A percentile compares a stretch with the other conserved stretches of the same genome.
phyloP scores from a whole-genome alignment of 345 rosid species.

The Melaleuca quinquenervia region DNA sequence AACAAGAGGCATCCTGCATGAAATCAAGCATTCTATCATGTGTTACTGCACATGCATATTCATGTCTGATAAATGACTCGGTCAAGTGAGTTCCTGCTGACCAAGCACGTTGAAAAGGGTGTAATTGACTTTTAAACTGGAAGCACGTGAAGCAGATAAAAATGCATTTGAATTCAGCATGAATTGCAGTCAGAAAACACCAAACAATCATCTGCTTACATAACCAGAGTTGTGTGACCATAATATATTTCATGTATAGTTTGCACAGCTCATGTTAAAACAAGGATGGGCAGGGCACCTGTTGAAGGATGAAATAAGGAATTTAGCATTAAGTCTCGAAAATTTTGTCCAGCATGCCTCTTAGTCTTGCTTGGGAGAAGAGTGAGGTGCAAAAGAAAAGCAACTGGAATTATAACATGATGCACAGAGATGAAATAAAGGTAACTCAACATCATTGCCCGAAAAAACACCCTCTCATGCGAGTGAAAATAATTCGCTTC shows the following conservation, averaged over 20 bases:
- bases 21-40: background rate
- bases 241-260: background rate
- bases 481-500: background rate
- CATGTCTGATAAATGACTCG: background rate
- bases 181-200: background rate
- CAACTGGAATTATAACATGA: background rate
- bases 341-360: background rate
- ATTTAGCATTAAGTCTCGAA: background rate
- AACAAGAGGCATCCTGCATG: background rate
- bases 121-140: background rate
- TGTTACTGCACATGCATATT: background rate
- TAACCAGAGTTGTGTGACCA: background rate
- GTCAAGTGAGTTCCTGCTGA: background rate
- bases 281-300: background rate
- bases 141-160: background rate
- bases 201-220: background rate
- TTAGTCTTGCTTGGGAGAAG: background rate
- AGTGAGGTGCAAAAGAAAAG: background rate
- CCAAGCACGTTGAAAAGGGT: background rate
- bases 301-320: background rate
- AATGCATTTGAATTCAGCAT: background rate
- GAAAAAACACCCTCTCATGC: background rate
- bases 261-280: background rate
- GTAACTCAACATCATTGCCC: background rate
- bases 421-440: background rate